Percentiles rank a stretch among this genome's conserved stretches.
Evolutionary conservation across 257 asterid species (phyloP).

Genomic region (Perilla frutescens): DNA sequence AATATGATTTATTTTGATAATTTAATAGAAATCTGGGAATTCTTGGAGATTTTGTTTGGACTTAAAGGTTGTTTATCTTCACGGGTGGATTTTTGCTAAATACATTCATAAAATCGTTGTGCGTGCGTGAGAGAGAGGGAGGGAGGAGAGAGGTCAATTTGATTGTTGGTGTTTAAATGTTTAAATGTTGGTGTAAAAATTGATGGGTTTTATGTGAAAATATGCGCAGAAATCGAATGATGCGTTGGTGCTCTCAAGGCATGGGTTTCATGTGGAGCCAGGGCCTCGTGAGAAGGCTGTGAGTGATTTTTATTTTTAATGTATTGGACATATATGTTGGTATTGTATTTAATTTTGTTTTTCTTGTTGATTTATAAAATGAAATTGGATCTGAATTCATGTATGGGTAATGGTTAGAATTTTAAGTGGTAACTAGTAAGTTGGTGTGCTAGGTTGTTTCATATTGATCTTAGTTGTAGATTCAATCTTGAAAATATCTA

Average conservation of each 20-base stretch:
- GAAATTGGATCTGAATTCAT: slow-evolving; percentile 19
- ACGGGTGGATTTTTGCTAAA: not conserved
- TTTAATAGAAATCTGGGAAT: not conserved
- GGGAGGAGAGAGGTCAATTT: not conserved
- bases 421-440: not conserved
- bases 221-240: too few species aligned
- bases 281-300: too few species aligned
- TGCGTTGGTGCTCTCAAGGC: too few species aligned
- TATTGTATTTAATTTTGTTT: not conserved
- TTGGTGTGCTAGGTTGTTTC: too few species aligned
- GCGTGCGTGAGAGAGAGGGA: too few species aligned
- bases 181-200: not conserved
- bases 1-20: too few species aligned
- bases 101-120: not conserved
- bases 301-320: too few species aligned
- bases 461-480: too few species aligned
- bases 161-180: not conserved
- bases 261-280: too few species aligned
- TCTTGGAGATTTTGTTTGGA: not conserved
- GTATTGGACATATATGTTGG: too few species aligned
- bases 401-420: not conserved
- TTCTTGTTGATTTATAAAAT: not conserved
- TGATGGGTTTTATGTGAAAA: too few species aligned
- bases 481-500: too few species aligned
- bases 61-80: not conserved